These are phyloP conservation scores for Obelidium mucronatum DNA, from an alignment of 192 early-diverging fungal species.

Conservation along the genomic window DNA sequence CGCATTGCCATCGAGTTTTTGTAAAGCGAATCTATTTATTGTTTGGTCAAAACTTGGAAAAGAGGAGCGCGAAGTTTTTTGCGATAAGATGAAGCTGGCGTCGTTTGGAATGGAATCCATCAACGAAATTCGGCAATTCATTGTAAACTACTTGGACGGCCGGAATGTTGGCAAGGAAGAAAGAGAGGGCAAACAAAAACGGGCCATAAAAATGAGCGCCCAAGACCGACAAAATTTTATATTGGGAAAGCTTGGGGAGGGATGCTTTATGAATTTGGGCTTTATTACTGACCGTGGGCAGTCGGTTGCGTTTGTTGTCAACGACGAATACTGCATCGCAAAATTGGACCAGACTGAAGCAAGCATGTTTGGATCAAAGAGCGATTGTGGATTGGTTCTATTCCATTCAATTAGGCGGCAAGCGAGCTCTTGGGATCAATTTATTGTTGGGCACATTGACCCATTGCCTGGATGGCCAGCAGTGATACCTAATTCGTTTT, in stretches of 20 bases:
- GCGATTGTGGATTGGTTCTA: slow-evolving; percentile 17
- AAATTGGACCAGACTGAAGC: slow-evolving; percentile 12
- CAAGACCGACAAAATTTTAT: slow-evolving; percentile 7
- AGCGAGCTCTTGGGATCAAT: not conserved
- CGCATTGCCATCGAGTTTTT: slow-evolving; percentile 8
- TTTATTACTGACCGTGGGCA: not conserved
- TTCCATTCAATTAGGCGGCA: slow-evolving; percentile 13
- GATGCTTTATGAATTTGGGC: slow-evolving; percentile 30
- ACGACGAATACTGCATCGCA: not conserved
- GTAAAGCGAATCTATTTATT: slow-evolving; percentile 25
- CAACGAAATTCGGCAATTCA: not conserved
- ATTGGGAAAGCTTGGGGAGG: slow-evolving; percentile 19
- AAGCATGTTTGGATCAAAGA: not conserved
- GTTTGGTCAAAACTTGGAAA: not conserved
- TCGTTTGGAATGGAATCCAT: slow-evolving; percentile 18
- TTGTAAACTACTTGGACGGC: slow-evolving; percentile 8
- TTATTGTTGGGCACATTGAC: slow-evolving; percentile 28
- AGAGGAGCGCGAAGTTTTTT: slow-evolving; percentile 12
- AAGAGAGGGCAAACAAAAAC: not conserved
- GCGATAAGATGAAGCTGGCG: slow-evolving; percentile 1
- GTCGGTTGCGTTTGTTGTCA: slow-evolving; percentile 9
- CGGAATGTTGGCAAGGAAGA: not conserved
- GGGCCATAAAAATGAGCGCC: not conserved
- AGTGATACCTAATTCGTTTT: not conserved
- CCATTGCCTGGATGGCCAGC: slow-evolving; percentile 20